Evolutionary conservation across 2,329 filamentous ascomycete genomes (phyloP).

Genomic region (Hymenoscyphus fructigenus): DNA sequence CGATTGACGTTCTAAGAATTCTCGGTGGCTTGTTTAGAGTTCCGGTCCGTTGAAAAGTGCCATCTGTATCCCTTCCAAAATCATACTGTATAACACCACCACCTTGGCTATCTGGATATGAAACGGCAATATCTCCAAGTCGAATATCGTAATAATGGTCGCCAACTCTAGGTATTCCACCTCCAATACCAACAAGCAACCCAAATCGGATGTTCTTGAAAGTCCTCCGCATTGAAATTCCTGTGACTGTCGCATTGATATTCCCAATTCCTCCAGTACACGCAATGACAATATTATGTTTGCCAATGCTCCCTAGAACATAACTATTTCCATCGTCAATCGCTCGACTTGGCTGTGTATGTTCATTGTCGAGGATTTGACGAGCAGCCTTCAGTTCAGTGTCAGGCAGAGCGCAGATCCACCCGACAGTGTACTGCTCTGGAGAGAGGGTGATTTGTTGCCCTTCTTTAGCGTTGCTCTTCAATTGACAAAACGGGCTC

Average conservation of each 20-base stretch:
- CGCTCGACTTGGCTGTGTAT: not conserved
- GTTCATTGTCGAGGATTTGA: not conserved
- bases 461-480: too few relatives aligned
- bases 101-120: conserved; percentile 6
- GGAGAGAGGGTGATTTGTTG: too few relatives aligned
- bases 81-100: conserved; percentile 19
- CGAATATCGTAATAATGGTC: conserved; percentile 13
- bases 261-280: conserved; percentile 6
- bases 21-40: too few relatives aligned
- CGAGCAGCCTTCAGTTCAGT: not conserved
- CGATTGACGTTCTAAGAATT: too few relatives aligned
- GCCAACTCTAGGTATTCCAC: conserved; percentile 23
- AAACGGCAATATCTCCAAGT: conserved; percentile 16
- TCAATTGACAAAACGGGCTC: too few relatives aligned
- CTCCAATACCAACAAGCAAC: conserved; percentile 45
- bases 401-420: conserved; percentile 4
- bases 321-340: conserved; percentile 20
- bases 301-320: conserved; percentile 14
- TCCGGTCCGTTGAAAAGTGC: not conserved
- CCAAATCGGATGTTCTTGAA: conserved; percentile 39
- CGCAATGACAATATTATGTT: conserved; percentile 22
- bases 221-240: conserved; percentile 32
- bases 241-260: conserved; percentile 36
- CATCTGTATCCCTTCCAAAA: conserved; percentile 14
- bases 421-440: conserved; percentile 2